phyloP scores from a whole-genome alignment of 305 asterid genomes.

The Fraxinus xanthoxyloides region DNA sequence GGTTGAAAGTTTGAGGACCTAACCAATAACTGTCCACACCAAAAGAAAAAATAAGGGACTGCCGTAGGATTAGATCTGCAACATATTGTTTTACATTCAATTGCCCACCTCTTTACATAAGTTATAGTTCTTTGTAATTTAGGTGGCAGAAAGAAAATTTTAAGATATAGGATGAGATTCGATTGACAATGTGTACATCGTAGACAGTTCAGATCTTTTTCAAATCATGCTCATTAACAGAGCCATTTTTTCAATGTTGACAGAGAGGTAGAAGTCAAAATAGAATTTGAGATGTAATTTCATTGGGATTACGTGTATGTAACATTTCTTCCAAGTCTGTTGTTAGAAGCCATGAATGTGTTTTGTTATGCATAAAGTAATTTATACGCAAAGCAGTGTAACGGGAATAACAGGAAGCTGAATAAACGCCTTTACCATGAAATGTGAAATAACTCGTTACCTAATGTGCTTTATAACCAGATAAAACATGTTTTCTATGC shows the following conservation, averaged over 20 bases:
- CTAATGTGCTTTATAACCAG: neutral
- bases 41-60: constrained; percentile 20
- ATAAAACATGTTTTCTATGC: neutral
- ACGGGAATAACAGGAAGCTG: neutral
- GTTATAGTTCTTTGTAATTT: constrained; percentile 33
- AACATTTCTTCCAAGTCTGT: neutral
- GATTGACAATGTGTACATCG: constrained; percentile 25
- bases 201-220: constrained; percentile 26
- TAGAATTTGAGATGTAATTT: constrained; percentile 18
- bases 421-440: neutral
- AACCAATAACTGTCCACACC: constrained; percentile 30
- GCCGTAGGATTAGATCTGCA: constrained; percentile 46
- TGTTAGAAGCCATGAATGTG: neutral
- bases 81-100: constrained; percentile 39
- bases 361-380: neutral
- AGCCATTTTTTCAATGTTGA: constrained; percentile 37
- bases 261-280: constrained; percentile 21
- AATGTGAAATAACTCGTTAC: neutral
- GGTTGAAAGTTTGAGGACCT: constrained; percentile 21
- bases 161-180: constrained; percentile 24
- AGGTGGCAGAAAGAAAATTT: constrained; percentile 25
- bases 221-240: constrained; percentile 37
- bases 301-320: constrained; percentile 19
- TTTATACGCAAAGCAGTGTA: neutral
- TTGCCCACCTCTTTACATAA: constrained; percentile 35